A percentile compares a stretch with the other conserved stretches of the same genome.
Conservation (phyloP, 2,329 filamentous ascomycete species). For the Alternaria ethzedia region DNA sequence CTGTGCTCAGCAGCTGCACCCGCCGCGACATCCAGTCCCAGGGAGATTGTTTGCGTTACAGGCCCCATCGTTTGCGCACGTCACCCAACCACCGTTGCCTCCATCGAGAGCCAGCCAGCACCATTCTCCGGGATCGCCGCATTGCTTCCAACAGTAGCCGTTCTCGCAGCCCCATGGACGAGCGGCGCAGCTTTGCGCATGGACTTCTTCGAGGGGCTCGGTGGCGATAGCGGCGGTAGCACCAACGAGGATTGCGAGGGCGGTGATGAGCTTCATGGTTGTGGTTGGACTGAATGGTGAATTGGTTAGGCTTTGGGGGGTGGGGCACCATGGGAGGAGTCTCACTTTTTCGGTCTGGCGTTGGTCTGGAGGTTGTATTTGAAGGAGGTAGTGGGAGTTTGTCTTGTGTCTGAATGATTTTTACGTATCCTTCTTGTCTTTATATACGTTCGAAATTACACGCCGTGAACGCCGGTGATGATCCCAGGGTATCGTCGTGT, state of each 20-base stretch:
- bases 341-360: too few relatives aligned
- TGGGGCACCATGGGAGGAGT: not conserved
- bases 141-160: not conserved
- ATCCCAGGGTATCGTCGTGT: too few relatives aligned
- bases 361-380: too few relatives aligned
- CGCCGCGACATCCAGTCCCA: not conserved
- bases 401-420: too few relatives aligned
- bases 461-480: not conserved
- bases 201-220: not conserved
- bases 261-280: conserved; percentile 5
- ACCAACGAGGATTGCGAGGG: not conserved
- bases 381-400: too few relatives aligned
- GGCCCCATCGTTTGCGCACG: not conserved
- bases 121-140: not conserved
- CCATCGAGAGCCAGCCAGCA: not conserved
- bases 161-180: not conserved
- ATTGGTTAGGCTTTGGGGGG: not conserved
- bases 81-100: not conserved
- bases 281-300: not conserved
- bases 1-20: not conserved
- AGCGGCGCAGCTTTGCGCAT: not conserved
- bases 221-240: not conserved
- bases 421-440: too few relatives aligned
- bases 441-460: too few relatives aligned
- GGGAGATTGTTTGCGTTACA: not conserved